Percentiles rank a stretch among this genome's conserved stretches.
phyloP scores from a whole-genome alignment of 306 rosid species.

The Benincasa hispida region DNA sequence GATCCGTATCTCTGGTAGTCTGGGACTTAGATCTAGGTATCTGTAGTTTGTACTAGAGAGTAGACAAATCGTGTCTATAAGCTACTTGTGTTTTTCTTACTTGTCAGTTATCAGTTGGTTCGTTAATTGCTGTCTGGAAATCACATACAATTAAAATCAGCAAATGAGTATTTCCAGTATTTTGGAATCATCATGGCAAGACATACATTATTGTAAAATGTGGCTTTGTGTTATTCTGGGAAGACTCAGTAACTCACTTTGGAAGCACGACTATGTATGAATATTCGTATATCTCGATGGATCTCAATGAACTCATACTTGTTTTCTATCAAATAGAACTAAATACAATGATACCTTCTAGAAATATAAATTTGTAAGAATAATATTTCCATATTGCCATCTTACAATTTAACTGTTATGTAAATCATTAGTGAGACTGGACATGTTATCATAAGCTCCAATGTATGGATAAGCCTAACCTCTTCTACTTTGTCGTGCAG shows the following conservation, averaged over 20 bases:
- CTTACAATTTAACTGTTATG: neutral
- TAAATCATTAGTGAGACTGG: neutral
- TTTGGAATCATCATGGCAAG: neutral
- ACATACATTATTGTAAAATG: neutral
- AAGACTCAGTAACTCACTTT: neutral
- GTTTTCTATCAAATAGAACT: neutral
- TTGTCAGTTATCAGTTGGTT: neutral
- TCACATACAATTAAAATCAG: neutral
- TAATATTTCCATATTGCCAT: neutral
- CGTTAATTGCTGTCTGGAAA: neutral
- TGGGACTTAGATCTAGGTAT: neutral
- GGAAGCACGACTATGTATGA: neutral
- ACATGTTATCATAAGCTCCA: neutral
- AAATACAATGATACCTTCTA: neutral
- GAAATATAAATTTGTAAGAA: neutral
- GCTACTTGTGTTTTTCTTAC: neutral
- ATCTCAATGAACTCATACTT: neutral
- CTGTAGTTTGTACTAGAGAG: neutral
- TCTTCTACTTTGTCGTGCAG: slow-evolving; percentile 28
- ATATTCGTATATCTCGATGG: neutral
- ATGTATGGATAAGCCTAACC: neutral
- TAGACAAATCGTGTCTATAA: neutral
- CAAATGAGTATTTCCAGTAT: neutral
- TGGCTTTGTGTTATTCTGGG: neutral
- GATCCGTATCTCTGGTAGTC: neutral